phyloP scores from a whole-genome alignment of 257 asterid species.

The Pogostemon cablin region DNA sequence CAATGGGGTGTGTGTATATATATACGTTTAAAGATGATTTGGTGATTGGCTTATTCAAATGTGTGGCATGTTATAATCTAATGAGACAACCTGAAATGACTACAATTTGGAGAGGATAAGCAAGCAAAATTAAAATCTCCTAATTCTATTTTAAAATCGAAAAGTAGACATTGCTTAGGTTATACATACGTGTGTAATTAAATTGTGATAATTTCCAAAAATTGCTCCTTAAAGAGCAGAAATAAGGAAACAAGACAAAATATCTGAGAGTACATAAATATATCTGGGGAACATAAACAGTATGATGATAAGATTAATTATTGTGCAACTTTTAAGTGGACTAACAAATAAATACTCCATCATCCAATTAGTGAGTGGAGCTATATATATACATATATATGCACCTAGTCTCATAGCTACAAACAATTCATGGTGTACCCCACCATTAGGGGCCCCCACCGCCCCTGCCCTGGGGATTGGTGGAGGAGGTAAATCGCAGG shows the following conservation, averaged over 20 bases:
- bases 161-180: too few relatives aligned
- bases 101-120: neutral
- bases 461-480: too few relatives aligned
- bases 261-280: neutral
- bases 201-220: slow-evolving; percentile 5
- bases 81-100: neutral
- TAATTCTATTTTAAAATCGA: neutral
- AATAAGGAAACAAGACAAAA: slow-evolving; percentile 17
- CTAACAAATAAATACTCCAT: neutral
- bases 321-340: slow-evolving; percentile 28
- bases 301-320: slow-evolving; percentile 17
- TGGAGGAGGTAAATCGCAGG: too few relatives aligned
- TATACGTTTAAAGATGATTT: too few relatives aligned
- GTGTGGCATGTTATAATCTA: neutral
- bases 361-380: slow-evolving; percentile 5
- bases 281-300: neutral
- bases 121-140: neutral
- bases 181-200: too few relatives aligned
- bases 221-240: neutral
- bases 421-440: too few relatives aligned
- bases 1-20: too few relatives aligned
- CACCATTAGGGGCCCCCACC: too few relatives aligned
- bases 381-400: neutral
- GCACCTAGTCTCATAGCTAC: too few relatives aligned
- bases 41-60: too few relatives aligned